These are phyloP conservation scores for Austropuccinia psidii DNA, from an alignment of 1,284 basidiomycete species.

Conservation along the genomic window DNA sequence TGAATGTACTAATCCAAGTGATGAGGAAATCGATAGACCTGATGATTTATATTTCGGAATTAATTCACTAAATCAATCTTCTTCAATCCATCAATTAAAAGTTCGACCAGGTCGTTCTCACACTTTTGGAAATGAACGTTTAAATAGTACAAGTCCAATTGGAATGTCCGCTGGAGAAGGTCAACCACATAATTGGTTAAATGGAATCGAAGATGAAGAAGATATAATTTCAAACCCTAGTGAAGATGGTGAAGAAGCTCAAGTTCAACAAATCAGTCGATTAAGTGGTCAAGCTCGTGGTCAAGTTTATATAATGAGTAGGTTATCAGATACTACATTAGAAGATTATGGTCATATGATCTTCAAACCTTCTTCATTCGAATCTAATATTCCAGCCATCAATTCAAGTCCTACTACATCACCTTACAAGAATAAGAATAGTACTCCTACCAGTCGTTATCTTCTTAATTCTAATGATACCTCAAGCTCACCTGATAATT, in stretches of 20 bases:
- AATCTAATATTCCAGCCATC: neutral
- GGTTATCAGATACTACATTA: too few species aligned
- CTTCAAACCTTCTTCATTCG: neutral
- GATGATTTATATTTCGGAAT: too few species aligned
- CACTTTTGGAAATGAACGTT: slow-evolving; percentile 19
- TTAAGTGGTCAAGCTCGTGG: neutral
- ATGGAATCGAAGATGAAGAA: slow-evolving; percentile 30
- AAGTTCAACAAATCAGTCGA: neutral
- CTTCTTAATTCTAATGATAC: slow-evolving; percentile 9
- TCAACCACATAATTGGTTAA: slow-evolving; percentile 31
- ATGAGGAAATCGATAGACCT: neutral
- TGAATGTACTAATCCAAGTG: slow-evolving; percentile 36
- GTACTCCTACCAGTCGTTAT: slow-evolving; percentile 23
- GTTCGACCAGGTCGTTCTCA: slow-evolving; percentile 18
- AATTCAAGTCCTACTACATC: neutral
- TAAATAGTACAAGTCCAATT: neutral
- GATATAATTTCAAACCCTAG: slow-evolving; percentile 32
- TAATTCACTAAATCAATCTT: too few species aligned
- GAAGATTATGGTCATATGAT: slow-evolving; percentile 1
- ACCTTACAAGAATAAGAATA: slow-evolving; percentile 1
- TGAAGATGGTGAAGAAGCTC: slow-evolving; percentile 26
- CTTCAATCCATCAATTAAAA: neutral
- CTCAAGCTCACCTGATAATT: neutral
- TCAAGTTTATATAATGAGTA: neutral
- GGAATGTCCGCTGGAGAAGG: slow-evolving; percentile 12